Evolutionary conservation across 768 basidiomycete species (phyloP).

Genomic region (Macrolepiota albuminosa): DNA sequence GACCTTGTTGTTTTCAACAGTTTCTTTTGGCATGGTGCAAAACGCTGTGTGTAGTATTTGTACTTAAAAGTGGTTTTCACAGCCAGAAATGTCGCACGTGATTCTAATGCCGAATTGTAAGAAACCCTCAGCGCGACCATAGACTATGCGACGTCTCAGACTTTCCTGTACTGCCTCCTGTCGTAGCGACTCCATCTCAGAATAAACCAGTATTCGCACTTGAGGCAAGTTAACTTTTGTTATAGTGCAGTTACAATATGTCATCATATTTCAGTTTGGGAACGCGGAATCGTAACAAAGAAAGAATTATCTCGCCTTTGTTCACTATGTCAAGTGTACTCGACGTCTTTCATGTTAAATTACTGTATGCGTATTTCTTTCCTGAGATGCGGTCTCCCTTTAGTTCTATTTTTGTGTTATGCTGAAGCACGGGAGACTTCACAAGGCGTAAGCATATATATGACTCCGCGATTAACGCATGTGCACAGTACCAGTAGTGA

Average conservation of each 20-base stretch:
- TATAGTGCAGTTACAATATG: no score
- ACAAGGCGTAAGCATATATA: background rate
- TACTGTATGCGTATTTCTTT: background rate
- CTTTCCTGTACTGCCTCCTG: no score
- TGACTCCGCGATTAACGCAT: background rate
- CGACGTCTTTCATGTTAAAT: background rate
- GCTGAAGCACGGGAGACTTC: background rate
- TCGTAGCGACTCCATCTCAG: no score
- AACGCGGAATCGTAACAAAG: no score
- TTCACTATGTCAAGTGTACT: no score
- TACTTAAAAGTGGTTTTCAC: background rate
- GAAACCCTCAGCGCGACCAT: no score
- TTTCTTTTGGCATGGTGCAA: background rate
- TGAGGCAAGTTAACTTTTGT: no score
- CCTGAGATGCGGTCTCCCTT: background rate
- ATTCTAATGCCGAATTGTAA: background rate
- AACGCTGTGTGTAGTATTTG: no score
- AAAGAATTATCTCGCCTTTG: no score
- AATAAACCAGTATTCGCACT: no score
- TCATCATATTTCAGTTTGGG: background rate
- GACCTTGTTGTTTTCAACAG: background rate
- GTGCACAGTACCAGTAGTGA: background rate
- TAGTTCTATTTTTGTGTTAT: background rate
- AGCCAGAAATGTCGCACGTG: background rate
- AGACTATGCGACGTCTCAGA: no score